Evolutionary conservation across 441 rosid genomes (phyloP), one percentile per base, ranked within the genome.

Genomic region (Gossypium schwendimanii): DNA sequence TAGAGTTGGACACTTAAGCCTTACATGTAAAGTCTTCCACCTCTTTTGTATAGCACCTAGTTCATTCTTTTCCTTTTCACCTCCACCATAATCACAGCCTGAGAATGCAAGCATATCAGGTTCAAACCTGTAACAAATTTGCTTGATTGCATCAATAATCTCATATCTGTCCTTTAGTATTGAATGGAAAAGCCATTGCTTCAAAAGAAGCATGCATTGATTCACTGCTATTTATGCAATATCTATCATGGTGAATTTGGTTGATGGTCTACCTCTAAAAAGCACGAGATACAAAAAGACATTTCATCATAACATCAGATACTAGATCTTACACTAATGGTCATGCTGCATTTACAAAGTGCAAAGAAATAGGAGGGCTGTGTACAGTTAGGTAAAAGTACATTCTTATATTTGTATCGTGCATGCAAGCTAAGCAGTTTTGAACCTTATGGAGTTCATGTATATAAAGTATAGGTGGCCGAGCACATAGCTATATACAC

Each of bases 21-120:
- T 76, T 84, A 91, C 95, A 82, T 90, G 98, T 84, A 95, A 85
- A 70, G 89, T 89, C 82, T 93, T 93, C 99, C 99, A 96, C 84
- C 98, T 88, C 88, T 80, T 93, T 53, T 97, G 84, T 74, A 96
- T 90, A n/a, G 96, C 82, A 77, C 92, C 92, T 15, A 96, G 75
- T 74, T 90, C 96, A 72, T 73, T 84, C 73, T 81, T 87, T 83
- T 96, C 97, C 82, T 78, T 84, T 36, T 93, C 98, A 74, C 97
- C 99, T 58, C 98, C 96, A 18, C 96, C 91, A 50, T 89, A 93
- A 78, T 89, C 83, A 78, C 95, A 91, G 71, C 97, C 93, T 3
- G 97, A 89, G 87, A 89, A 89, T 69, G 98, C 99, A 60, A 96
- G 91, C 99, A 96, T 96, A 76, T 93, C 99, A 14, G 98, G 90